Evolutionary conservation across 78 protist species (phyloP).

Genomic region (Protostelium mycophagum): DNA sequence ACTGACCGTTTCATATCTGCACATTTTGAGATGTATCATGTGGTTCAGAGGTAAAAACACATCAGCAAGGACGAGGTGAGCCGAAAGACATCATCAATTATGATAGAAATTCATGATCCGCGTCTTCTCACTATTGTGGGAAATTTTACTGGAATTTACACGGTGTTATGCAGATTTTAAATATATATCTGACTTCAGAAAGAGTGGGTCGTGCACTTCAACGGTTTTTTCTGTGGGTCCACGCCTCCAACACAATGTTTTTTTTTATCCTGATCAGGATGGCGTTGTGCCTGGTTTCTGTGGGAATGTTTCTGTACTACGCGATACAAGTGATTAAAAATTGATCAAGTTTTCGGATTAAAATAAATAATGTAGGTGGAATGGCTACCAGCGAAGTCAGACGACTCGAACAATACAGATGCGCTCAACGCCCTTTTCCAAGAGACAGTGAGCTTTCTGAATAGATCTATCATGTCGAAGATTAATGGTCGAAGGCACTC

Average conservation of each 20-base stretch:
- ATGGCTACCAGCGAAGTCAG: not conserved
- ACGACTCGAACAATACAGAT: not conserved
- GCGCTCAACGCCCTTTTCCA: not conserved
- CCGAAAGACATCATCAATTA: too few relatives aligned
- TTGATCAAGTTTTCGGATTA: not conserved
- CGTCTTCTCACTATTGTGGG: not conserved
- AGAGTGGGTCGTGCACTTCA: not conserved
- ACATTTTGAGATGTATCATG: too few relatives aligned
- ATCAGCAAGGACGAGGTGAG: too few relatives aligned
- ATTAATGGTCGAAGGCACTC: not conserved
- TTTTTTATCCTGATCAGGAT: not conserved
- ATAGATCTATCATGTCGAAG: not conserved
- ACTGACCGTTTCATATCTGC: too few relatives aligned
- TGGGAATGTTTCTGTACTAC: not conserved
- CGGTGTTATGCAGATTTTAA: not conserved
- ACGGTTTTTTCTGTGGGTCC: not conserved
- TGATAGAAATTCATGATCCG: too few relatives aligned
- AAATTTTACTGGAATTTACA: not conserved
- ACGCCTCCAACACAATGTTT: not conserved
- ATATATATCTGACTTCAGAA: not conserved
- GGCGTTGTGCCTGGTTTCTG: not conserved
- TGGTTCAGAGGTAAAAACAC: too few relatives aligned
- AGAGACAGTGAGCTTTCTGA: not conserved
- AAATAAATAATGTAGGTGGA: not conserved
- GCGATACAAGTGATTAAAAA: not conserved